These are phyloP conservation scores for Phaeolepiota aurea DNA, from an alignment of 768 basidiomycete species.

Conservation along the genomic window DNA sequence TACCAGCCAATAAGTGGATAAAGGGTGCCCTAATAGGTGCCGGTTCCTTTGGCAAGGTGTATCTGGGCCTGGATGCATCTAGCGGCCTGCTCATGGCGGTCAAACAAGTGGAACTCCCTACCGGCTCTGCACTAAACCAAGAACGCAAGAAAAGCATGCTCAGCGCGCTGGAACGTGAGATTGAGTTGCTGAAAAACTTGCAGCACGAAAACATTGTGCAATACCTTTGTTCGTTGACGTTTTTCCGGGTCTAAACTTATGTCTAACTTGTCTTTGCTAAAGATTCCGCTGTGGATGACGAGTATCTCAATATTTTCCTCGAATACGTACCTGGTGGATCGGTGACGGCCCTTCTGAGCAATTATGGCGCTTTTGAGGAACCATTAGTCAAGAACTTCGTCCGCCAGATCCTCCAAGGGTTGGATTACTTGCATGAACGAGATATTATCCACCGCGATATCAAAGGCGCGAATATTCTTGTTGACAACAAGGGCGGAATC, in stretches of 20 bases:
- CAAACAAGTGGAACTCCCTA: constrained; percentile 92
- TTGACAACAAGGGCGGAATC: constrained; percentile 95
- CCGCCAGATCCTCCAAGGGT: constrained; percentile 81
- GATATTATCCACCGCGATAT: constrained; percentile 98
- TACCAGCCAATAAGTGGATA: constrained; percentile 85
- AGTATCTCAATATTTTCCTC: constrained; percentile 90
- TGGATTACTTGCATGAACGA: constrained; percentile 86
- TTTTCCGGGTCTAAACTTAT: not conserved
- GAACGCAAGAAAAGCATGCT: constrained; percentile 94
- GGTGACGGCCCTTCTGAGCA: constrained; percentile 79
- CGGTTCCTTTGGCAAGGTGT: constrained; percentile 92
- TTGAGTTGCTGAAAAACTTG: constrained; percentile 85
- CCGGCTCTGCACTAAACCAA: constrained; percentile 76
- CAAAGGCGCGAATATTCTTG: constrained; percentile 97
- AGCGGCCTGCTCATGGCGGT: constrained; percentile 93
- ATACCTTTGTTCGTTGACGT: constrained; percentile 72
- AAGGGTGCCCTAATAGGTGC: constrained; percentile 94
- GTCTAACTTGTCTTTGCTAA: not conserved
- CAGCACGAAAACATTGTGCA: constrained; percentile 97
- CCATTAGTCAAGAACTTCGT: constrained; percentile 88
- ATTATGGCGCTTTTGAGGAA: constrained; percentile 94
- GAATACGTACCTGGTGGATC: constrained; percentile 97
- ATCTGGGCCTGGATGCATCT: constrained; percentile 90
- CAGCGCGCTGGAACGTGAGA: constrained; percentile 86
- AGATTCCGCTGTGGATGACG: constrained; percentile 93